Evolutionary conservation across 2,329 filamentous ascomycete species (phyloP), one percentile per base, ranked within the genome.

Genomic region (Coleophoma cylindrospora): DNA sequence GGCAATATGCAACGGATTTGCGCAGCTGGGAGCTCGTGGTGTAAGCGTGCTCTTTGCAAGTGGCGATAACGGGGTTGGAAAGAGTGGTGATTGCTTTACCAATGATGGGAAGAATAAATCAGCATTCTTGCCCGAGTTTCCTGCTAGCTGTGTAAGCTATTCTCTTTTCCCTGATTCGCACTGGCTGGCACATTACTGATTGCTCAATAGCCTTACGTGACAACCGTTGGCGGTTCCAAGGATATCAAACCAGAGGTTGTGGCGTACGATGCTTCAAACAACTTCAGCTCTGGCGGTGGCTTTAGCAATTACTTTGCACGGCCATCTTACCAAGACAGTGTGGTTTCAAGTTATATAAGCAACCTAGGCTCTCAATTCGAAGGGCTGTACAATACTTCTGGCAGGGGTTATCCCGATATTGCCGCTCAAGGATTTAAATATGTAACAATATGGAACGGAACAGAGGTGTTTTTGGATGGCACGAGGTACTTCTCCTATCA

Each of bases 401-500:
- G 74, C 36, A 69, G 78, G 4, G 77, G 69, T 1, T 69, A 73
- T 17, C 78, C 78, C 0, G 77, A 81, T 56, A 66, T 81, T 21
- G 69, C 74, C 4, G 75, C 72, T 3, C 72, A 88, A 19, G 76
- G 83, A 1, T 78, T 78, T 8, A 77, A 81, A 53, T 86, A 84
- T 50, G 54, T 64, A 7, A 55, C 61, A 19, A 53, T 68, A 52
- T 69, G 67, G 57, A 67, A 70, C 38, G 64, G 66, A 4, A 64
- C 55, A 0, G 55, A 63, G 36, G 58, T 60, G 1, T 56, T 62
- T 0, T 70, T 79, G 38, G 70, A 68, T 33, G 77, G 78, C 3
- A 77, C 73, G 2, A 44, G 41, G 41, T 44, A 44, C 10, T 11
- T 17, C 22, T 15, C 10, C 7, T 27, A 7, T 6, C 10, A 19